Evolutionary conservation across 805 yeast genomes (phyloP).

Genomic region (Starmerella apis): DNA sequence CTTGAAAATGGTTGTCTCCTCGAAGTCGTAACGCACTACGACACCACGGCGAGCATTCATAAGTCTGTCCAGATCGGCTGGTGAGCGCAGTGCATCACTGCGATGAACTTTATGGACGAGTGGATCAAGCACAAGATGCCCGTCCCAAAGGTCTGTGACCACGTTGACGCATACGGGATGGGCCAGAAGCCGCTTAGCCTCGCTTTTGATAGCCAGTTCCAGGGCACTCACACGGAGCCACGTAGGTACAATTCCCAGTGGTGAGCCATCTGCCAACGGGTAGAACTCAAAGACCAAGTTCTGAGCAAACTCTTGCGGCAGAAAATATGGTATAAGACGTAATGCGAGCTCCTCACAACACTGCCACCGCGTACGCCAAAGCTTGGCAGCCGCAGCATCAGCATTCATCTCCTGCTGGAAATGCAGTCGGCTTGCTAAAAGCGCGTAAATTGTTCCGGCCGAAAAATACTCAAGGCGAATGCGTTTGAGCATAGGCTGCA

Average conservation of each 20-base stretch:
- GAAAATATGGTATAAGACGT: conserved; percentile 38
- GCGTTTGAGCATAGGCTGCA: conserved; percentile 39
- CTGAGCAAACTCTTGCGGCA: conserved; percentile 37
- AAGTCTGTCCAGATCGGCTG: conserved; percentile 27
- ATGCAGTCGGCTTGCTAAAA: conserved; percentile 33
- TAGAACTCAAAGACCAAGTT: conserved; percentile 38
- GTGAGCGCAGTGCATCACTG: conserved; percentile 18
- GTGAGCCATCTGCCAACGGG: conserved; percentile 37
- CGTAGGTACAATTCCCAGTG: conserved; percentile 22
- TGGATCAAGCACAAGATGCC: conserved; percentile 38
- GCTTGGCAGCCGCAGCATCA: conserved; percentile 30
- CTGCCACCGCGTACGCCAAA: conserved; percentile 38
- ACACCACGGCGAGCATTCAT: conserved; percentile 30
- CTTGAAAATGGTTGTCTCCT: conserved; percentile 32
- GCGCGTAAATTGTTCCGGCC: conserved; percentile 35
- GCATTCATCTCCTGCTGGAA: conserved; percentile 31
- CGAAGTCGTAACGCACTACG: conserved; percentile 31
- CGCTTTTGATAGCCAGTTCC: conserved; percentile 44
- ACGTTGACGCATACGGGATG: conserved; percentile 44
- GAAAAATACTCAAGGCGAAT: conserved; percentile 26
- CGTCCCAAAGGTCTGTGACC: conserved; percentile 43
- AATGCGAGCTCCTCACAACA: conserved; percentile 47
- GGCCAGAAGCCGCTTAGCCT: conserved; percentile 42
- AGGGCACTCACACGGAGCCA: conserved; percentile 39
- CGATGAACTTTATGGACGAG: conserved; percentile 33